Percentiles rank a stretch among this genome's conserved stretches.
Evolutionary conservation across 2,329 filamentous ascomycete species (phyloP).

Genomic region (Arthroderma sp.): DNA sequence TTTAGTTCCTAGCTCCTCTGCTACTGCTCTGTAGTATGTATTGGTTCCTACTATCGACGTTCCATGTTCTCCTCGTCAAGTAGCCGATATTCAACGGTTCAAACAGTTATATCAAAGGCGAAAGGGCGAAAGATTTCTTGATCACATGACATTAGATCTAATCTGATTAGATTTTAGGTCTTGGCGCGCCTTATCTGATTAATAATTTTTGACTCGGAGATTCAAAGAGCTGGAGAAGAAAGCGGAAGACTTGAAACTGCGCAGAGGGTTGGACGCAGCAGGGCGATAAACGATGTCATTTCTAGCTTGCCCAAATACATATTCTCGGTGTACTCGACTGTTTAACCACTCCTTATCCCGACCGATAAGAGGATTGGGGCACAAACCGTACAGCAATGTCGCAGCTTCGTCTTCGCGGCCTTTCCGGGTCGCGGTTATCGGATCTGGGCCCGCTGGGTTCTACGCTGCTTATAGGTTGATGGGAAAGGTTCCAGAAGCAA

Average conservation of each 20-base stretch:
- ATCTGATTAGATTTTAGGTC: neutral
- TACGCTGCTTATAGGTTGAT: conserved; percentile 83
- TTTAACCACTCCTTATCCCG: neutral
- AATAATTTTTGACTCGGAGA: neutral
- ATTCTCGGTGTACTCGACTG: too few relatives aligned
- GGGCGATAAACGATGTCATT: neutral
- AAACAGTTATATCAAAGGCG: too few relatives aligned
- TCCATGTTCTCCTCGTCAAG: too few relatives aligned
- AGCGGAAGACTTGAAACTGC: neutral
- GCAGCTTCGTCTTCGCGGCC: conserved; percentile 31
- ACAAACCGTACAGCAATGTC: conserved; percentile 10
- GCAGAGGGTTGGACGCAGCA: neutral
- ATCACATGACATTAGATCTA: neutral
- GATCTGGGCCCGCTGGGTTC: conserved; percentile 90
- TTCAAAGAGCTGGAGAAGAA: neutral
- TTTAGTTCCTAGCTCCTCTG: too few relatives aligned
- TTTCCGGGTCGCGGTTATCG: conserved; percentile 75
- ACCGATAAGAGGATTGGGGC: too few relatives aligned
- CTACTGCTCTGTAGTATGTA: too few relatives aligned
- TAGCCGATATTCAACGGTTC: too few relatives aligned
- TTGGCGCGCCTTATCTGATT: neutral
- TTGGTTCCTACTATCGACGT: too few relatives aligned
- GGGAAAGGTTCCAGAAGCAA: conserved; percentile 56
- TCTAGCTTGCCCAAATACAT: neutral
- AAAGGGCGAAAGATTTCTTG: too few relatives aligned